Evolutionary conservation across 768 basidiomycete genomes (phyloP).

Genomic region (Rhodocollybia butyracea): DNA sequence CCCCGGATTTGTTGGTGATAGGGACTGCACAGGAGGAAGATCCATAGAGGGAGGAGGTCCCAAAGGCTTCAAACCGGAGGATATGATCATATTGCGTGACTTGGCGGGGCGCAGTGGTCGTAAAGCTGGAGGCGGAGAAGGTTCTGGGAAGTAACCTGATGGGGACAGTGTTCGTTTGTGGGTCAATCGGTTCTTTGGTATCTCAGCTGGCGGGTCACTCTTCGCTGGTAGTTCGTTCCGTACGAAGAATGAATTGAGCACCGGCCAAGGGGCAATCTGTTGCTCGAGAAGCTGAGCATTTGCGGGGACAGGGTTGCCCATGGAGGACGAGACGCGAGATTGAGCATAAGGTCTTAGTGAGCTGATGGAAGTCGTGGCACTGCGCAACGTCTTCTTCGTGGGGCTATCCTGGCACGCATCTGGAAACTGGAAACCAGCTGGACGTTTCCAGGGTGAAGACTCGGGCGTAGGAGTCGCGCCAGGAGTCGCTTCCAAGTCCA

Average conservation of each 20-base stretch:
- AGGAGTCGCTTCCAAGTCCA: slow-evolving; percentile 81
- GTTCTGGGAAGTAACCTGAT: slow-evolving; percentile 34
- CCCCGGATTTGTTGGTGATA: not conserved
- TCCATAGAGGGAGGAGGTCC: slow-evolving; percentile 7
- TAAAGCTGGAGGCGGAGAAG: slow-evolving; percentile 33
- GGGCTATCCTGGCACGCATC: slow-evolving; percentile 29
- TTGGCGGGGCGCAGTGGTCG: slow-evolving; percentile 39
- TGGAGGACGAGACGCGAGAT: slow-evolving; percentile 18
- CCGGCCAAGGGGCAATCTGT: slow-evolving; percentile 64
- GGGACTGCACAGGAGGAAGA: not conserved
- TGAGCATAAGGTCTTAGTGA: slow-evolving; percentile 49
- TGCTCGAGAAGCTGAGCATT: slow-evolving; percentile 34
- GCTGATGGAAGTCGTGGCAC: slow-evolving; percentile 37
- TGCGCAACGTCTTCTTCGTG: slow-evolving; percentile 29
- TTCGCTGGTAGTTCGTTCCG: not conserved
- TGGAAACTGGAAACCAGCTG: slow-evolving; percentile 1
- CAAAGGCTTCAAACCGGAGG: not conserved
- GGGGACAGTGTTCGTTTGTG: slow-evolving; percentile 28
- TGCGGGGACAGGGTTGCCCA: not conserved
- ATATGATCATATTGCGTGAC: slow-evolving; percentile 1
- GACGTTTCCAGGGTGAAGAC: slow-evolving; percentile 24
- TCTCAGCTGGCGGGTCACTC: not conserved
- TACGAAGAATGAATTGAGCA: slow-evolving; percentile 29
- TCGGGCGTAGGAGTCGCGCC: slow-evolving; percentile 45
- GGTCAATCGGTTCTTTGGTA: slow-evolving; percentile 10